Percentiles rank a stretch among this genome's conserved stretches.
Conservation (phyloP, 768 basidiomycete genomes). For the Rhizopogon sp. region DNA sequence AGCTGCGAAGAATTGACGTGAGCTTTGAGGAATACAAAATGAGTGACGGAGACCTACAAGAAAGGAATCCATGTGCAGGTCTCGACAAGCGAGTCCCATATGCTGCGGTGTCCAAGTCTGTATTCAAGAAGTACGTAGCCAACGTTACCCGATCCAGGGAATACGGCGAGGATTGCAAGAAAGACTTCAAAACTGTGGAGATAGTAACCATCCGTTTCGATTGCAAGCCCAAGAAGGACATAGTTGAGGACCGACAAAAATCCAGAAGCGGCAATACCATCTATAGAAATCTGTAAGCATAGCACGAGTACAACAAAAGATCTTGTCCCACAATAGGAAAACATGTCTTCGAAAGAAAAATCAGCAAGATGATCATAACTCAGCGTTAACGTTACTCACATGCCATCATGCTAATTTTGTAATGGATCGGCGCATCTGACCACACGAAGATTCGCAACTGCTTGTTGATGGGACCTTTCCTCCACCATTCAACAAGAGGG, state of each 20-base stretch:
- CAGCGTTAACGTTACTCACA: slow-evolving; percentile 26
- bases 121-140: slow-evolving; percentile 67
- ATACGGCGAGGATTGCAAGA: slow-evolving; percentile 64
- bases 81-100: slow-evolving; percentile 8
- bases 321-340: slow-evolving; percentile 34
- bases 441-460: slow-evolving; percentile 67
- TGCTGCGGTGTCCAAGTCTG: slow-evolving; percentile 41
- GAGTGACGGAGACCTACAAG: slow-evolving; percentile 11
- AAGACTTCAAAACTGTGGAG: slow-evolving; percentile 70
- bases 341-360: slow-evolving; percentile 26
- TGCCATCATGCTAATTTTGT: slow-evolving; percentile 57
- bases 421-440: slow-evolving; percentile 67
- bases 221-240: slow-evolving; percentile 57
- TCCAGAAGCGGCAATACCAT: slow-evolving; percentile 54
- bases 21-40: too few relatives aligned
- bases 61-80: slow-evolving; percentile 17
- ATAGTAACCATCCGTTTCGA: slow-evolving; percentile 65
- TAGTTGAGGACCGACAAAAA: slow-evolving; percentile 64
- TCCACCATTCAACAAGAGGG: slow-evolving; percentile 64
- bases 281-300: background rate
- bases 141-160: slow-evolving; percentile 64
- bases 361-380: background rate
- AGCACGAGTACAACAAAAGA: background rate
- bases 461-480: slow-evolving; percentile 61
- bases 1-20: background rate